Percentiles rank a stretch among this genome's conserved stretches.
Evolutionary conservation across 2,329 filamentous ascomycete genomes (phyloP).

Genomic region (Thielaviopsis punctulata): DNA sequence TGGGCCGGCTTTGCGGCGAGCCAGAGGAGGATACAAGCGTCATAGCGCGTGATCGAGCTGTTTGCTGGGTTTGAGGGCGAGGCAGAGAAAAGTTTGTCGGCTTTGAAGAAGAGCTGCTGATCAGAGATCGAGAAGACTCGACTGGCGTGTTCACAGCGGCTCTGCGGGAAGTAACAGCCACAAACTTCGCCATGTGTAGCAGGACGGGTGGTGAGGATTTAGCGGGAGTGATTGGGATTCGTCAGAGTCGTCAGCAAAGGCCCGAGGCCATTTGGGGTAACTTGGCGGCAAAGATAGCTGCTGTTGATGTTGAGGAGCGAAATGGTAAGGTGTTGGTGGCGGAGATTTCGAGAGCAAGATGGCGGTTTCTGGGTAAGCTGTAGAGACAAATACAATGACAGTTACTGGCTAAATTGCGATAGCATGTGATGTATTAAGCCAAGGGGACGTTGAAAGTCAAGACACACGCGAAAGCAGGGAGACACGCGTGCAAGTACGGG

Average conservation of each 20-base stretch:
- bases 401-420: background rate
- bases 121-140: background rate
- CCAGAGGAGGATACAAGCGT: background rate
- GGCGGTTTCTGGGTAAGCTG: no score
- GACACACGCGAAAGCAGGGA: background rate
- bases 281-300: no score
- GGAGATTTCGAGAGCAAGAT: no score
- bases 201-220: background rate
- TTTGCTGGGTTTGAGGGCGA: background rate
- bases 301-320: no score
- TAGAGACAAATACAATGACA: no score
- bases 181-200: background rate
- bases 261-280: background rate
- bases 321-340: no score
- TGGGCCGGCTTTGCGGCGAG: background rate
- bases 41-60: background rate
- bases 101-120: background rate
- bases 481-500: background rate
- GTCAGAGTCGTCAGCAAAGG: background rate
- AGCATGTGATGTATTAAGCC: no score
- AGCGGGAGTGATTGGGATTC: no score
- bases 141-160: background rate
- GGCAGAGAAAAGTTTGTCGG: background rate
- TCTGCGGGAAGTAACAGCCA: background rate
- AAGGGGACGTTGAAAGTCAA: no score